A percentile compares a stretch with the other conserved stretches of the same genome.
phyloP scores from a whole-genome alignment of 139 green algal species.

The Yamagishiella unicocca region DNA sequence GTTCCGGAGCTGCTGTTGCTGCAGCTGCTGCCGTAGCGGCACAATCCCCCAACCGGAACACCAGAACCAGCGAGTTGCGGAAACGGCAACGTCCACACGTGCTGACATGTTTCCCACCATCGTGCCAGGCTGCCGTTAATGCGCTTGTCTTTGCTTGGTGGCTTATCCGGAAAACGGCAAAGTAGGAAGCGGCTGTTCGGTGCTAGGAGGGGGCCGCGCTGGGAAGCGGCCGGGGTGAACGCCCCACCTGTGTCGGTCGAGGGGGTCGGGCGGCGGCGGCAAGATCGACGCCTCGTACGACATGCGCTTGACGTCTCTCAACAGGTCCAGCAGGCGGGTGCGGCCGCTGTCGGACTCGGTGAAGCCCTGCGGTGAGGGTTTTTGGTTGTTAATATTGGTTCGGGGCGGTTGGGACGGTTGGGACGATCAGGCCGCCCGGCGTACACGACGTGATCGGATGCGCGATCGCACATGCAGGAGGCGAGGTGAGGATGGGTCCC shows the following conservation, averaged over 20 bases:
- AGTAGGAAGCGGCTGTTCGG: no score
- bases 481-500: neutral
- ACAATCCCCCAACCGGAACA: no score
- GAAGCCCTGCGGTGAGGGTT: constrained; percentile 29
- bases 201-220: neutral
- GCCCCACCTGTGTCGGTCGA: neutral
- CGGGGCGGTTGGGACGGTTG: neutral
- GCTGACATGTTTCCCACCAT: no score
- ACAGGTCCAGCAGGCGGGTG: constrained; percentile 17
- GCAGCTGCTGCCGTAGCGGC: no score
- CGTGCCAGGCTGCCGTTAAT: no score
- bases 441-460: neutral
- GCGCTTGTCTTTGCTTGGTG: no score
- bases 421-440: neutral
- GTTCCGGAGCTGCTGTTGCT: no score
- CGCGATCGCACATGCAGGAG: neutral
- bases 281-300: neutral
- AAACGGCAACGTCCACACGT: no score
- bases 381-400: neutral
- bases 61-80: no score
- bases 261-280: neutral
- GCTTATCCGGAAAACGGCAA: no score
- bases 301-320: constrained; percentile 17
- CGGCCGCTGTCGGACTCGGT: constrained; percentile 41
- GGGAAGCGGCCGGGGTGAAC: neutral